phyloP scores from a whole-genome alignment of 1,284 basidiomycete genomes.

The Puccinia novopanici region DNA sequence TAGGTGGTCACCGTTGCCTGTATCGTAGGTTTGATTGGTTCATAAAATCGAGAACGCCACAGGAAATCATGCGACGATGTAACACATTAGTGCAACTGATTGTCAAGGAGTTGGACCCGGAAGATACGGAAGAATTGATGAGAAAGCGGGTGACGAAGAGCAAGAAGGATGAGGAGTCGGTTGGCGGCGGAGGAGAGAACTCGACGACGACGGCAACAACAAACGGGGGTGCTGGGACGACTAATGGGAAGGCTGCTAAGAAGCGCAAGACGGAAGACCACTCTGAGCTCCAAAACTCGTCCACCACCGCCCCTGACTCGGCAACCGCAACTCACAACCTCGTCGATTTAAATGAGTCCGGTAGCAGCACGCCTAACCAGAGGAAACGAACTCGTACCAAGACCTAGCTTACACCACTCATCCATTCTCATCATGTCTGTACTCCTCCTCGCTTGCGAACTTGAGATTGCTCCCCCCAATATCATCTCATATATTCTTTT shows the following conservation, averaged over 20 bases:
- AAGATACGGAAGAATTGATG: constrained; percentile 50
- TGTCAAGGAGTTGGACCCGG: constrained; percentile 71
- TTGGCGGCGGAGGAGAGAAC: not conserved
- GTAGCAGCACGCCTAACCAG: constrained; percentile 42
- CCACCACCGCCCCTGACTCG: not conserved
- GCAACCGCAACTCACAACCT: not conserved
- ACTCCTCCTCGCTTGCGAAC: not conserved
- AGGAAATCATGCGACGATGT: constrained; percentile 86
- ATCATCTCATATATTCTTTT: not conserved
- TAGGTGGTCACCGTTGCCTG: not conserved
- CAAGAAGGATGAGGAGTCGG: constrained; percentile 49
- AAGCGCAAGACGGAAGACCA: constrained; percentile 49
- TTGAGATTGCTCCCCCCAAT: not conserved
- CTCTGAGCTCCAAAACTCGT: constrained; percentile 1
- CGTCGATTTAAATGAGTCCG: constrained; percentile 28
- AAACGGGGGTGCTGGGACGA: not conserved
- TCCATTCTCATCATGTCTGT: not conserved
- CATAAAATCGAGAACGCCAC: constrained; percentile 89
- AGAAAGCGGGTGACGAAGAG: constrained; percentile 33
- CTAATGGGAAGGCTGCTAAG: constrained; percentile 30
- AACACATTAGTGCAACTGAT: constrained; percentile 87
- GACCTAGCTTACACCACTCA: constrained; percentile 11
- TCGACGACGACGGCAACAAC: not conserved
- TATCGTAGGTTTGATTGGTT: constrained; percentile 83
- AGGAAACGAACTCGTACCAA: constrained; percentile 45